These are phyloP conservation scores for Trametes maxima DNA, from an alignment of 768 basidiomycete species.

Conservation along the genomic window DNA sequence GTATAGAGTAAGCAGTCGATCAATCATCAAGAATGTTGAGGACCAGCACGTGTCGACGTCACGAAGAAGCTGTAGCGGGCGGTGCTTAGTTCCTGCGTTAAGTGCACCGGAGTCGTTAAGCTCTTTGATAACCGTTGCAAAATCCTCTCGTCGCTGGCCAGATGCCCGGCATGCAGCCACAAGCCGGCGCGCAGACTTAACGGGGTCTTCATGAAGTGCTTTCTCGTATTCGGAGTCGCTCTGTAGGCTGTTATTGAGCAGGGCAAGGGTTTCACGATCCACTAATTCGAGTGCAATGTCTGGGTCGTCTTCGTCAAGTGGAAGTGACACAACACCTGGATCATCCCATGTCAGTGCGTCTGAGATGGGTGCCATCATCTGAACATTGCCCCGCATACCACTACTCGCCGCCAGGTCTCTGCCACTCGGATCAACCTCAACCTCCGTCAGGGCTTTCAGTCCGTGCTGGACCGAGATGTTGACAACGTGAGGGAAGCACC, in stretches of 20 bases:
- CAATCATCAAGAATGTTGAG: constrained; percentile 40
- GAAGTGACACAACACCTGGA: neutral
- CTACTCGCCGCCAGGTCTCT: neutral
- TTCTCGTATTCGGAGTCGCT: neutral
- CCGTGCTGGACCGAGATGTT: neutral
- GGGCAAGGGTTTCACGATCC: too few species aligned
- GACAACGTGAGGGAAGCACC: constrained; percentile 4
- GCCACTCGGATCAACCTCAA: neutral
- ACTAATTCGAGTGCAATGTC: neutral
- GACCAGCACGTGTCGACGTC: constrained; percentile 42
- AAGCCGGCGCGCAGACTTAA: constrained; percentile 29
- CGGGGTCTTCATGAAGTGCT: constrained; percentile 29
- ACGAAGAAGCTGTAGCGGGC: constrained; percentile 31
- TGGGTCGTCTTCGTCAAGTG: neutral
- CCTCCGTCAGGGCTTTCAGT: neutral
- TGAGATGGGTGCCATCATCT: neutral
- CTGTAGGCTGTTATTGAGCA: neutral
- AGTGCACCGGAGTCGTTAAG: constrained; percentile 29
- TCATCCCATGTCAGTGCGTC: neutral
- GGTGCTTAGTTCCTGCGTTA: constrained; percentile 14
- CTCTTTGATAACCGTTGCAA: constrained; percentile 30
- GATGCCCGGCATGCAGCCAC: constrained; percentile 36
- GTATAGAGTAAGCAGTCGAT: constrained; percentile 35
- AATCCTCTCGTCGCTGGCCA: constrained; percentile 32
- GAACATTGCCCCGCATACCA: too few species aligned